Percentiles rank a stretch among this genome's conserved stretches.
Conservation (phyloP, 2,329 filamentous ascomycete species). For the Cladophialophora immunda region DNA sequence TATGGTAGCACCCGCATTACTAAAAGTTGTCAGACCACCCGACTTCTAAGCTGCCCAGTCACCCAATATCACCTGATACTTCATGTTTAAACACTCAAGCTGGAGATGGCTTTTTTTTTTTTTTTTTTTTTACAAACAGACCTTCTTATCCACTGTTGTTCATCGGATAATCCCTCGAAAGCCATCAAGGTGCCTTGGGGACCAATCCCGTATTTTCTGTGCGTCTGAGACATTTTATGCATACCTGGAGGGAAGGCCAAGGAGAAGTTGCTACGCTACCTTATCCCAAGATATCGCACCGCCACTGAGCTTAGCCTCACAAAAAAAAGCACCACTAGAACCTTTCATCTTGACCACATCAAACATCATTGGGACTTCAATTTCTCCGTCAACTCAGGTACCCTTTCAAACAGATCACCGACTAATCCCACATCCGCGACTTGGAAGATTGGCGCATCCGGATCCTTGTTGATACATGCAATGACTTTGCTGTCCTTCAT, state of each 20-base stretch:
- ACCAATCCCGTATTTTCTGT: background rate
- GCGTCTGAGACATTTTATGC: background rate
- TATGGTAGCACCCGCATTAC: background rate
- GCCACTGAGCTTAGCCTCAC: background rate
- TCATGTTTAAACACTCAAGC: background rate
- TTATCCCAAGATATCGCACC: background rate
- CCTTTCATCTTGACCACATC: background rate
- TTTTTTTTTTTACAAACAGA: too few species aligned
- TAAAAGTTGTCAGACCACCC: background rate
- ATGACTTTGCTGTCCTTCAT: conserved; percentile 99
- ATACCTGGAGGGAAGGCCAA: background rate
- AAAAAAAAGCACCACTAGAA: background rate
- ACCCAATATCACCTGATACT: background rate
- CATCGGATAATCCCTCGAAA: background rate
- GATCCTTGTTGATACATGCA: conserved; percentile 97
- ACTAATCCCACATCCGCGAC: conserved; percentile 95
- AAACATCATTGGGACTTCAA: conserved; percentile 63
- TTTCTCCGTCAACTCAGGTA: conserved; percentile 96
- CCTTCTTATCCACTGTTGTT: too few species aligned
- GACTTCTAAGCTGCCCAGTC: background rate
- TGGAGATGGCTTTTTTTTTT: background rate
- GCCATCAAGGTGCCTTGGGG: background rate
- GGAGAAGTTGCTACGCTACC: background rate
- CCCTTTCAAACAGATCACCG: conserved; percentile 93
- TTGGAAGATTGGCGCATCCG: conserved; percentile 97